A percentile compares a stretch with the other conserved stretches of the same genome.
Conservation (phyloP, 2,329 filamentous ascomycete species). For the Penicillium sp. region DNA sequence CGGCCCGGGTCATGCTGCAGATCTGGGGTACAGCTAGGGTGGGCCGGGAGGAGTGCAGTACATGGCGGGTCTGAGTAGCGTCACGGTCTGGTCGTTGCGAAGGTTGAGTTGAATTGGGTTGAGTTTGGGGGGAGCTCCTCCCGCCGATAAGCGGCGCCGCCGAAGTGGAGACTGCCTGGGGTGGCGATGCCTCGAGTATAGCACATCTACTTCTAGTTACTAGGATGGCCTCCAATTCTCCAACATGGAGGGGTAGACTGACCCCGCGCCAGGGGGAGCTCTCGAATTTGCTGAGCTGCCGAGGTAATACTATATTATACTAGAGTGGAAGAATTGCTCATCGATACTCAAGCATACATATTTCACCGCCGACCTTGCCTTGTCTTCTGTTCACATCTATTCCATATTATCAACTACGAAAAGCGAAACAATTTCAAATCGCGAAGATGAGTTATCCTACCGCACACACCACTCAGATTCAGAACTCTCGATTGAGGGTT, state of each 20-base stretch:
- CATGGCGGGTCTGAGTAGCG: background rate
- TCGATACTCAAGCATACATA: background rate
- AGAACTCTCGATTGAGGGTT: slow-evolving; percentile 49
- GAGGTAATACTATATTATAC: background rate
- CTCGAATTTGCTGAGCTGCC: background rate
- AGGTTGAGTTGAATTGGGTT: slow-evolving; percentile 1
- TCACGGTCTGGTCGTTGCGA: background rate
- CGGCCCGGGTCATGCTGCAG: background rate
- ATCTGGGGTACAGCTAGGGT: slow-evolving; percentile 18
- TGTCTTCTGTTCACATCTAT: background rate
- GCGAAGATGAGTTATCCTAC: slow-evolving; percentile 29
- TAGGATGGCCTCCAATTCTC: slow-evolving; percentile 4
- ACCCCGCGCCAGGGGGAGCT: background rate
- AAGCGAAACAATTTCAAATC: background rate
- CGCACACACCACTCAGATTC: slow-evolving; percentile 35
- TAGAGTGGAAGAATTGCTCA: background rate
- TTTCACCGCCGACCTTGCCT: background rate
- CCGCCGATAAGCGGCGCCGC: slow-evolving; percentile 6
- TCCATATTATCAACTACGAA: background rate
- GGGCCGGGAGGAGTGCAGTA: slow-evolving; percentile 14
- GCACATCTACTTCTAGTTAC: no score
- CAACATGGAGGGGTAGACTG: background rate
- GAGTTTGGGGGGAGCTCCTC: slow-evolving; percentile 23
- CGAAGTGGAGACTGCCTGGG: slow-evolving; percentile 1
- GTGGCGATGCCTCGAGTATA: background rate